These are phyloP conservation scores for Chlamydomonas schloesseri DNA, from an alignment of 139 green algal genomes.

Conservation along the genomic window DNA sequence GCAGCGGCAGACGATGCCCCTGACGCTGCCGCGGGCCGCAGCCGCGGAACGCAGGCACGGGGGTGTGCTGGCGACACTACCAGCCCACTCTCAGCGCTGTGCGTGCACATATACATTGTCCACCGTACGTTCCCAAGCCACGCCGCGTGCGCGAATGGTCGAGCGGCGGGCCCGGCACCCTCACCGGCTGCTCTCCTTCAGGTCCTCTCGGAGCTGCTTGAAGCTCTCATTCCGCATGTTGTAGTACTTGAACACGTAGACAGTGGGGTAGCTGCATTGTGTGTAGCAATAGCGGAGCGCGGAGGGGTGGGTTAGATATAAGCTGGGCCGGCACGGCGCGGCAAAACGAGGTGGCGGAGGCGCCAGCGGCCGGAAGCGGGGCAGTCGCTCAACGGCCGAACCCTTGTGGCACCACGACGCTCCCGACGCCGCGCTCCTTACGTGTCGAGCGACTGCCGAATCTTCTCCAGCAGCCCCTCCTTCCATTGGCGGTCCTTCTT, in stretches of 20 bases:
- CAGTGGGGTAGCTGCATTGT: slow-evolving; percentile 72
- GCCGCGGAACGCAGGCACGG: too few relatives aligned
- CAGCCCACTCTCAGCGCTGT: too few relatives aligned
- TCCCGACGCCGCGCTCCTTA: slow-evolving; percentile 42
- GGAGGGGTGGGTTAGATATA: not conserved
- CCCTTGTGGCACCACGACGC: too few relatives aligned
- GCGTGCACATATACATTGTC: too few relatives aligned
- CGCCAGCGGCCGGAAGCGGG: too few relatives aligned
- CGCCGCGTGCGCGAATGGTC: too few relatives aligned
- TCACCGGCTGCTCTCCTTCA: slow-evolving; percentile 79
- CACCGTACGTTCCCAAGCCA: too few relatives aligned
- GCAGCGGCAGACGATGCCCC: not conserved
- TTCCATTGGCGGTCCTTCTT: slow-evolving; percentile 97
- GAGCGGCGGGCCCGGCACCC: too few relatives aligned
- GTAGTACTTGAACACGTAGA: slow-evolving; percentile 90
- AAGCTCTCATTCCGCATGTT: slow-evolving; percentile 97
- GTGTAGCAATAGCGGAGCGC: not conserved
- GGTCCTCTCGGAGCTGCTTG: slow-evolving; percentile 91
- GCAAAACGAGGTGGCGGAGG: too few relatives aligned
- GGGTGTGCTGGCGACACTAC: too few relatives aligned
- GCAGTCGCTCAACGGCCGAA: too few relatives aligned
- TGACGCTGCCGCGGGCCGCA: not conserved
- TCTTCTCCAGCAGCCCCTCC: slow-evolving; percentile 83
- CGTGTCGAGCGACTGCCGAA: slow-evolving; percentile 82
- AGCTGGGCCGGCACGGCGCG: too few relatives aligned